phyloP scores from a whole-genome alignment of 202 grass and related monocot species.

The Hordeum pubiflorum region DNA sequence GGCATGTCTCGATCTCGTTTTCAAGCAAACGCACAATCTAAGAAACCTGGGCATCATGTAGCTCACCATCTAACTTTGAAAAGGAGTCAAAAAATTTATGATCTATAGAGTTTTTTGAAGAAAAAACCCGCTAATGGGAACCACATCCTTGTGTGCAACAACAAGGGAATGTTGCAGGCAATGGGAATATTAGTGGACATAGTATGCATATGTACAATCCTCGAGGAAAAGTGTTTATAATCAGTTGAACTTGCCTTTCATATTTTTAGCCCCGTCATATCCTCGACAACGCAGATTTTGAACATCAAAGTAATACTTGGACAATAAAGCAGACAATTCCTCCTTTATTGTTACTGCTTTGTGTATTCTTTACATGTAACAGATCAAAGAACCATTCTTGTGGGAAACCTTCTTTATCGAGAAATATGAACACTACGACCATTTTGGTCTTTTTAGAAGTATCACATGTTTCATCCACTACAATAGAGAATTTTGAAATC shows the following conservation, averaged over 20 bases:
- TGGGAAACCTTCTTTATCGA: neutral
- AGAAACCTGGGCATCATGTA: neutral
- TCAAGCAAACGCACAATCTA: neutral
- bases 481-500: neutral
- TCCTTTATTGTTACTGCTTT: neutral
- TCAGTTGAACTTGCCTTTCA: neutral
- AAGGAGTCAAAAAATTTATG: neutral
- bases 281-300: neutral
- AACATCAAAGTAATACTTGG: neutral
- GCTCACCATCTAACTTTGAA: neutral
- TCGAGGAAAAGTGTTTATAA: neutral
- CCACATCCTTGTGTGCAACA: neutral
- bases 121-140: neutral
- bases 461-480: slow-evolving; percentile 15
- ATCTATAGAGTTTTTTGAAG: neutral
- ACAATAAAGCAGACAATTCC: neutral
- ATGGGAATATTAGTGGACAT: slow-evolving; percentile 10
- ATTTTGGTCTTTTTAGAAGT: neutral
- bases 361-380: neutral
- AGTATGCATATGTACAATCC: neutral
- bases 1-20: neutral
- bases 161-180: neutral
- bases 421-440: neutral
- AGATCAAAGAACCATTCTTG: neutral
- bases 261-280: neutral